Evolutionary conservation across 352 stramenopile genomes (phyloP), one percentile per base, ranked within the genome.

Genomic region (Globisporangium perplexum): DNA sequence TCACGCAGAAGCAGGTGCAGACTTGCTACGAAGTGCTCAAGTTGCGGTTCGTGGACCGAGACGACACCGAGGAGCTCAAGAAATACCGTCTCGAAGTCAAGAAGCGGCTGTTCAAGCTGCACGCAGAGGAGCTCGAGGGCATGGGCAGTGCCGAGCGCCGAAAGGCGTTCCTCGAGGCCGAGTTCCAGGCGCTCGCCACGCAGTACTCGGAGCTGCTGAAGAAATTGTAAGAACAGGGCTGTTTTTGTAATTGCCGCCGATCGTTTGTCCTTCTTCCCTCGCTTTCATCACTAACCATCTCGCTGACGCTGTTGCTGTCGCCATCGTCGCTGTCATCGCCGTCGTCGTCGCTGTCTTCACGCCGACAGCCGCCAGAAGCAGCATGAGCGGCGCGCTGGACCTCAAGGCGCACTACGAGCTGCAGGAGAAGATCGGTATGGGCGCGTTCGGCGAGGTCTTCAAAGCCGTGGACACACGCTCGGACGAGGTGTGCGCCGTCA

Each of bases 381-480:
- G 26, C 18, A 86, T 86, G 69, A 83, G 70, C 48, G 70, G 67
- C 45, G 77, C 46, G 28, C 53, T 86, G 36, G 67, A 83, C 47
- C 61, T 73, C 41, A 79, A 62, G 11, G 35, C 71, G 57, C 76
- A 89, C 64, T 94, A 86, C 51, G 78, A 92, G 61, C 63, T 94
- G 48, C 51, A 88, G 43, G 83, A 90, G 54, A 85, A 87, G 53
- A 88, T 94, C 42, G 84, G 84, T 43, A 77, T 79, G 33, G 84
- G 84, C 20, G 84, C 84, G 28, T 94, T 91, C 46, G 84, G 84
- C 11, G 77, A 94, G 53, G 84, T 94, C 10, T 93, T 72, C 63
- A 89, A 86, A 52, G 83, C 68, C 28, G 48, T 91, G 2, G 72
- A 94, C 64, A 77, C 56, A 26, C 74, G 83, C 53, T 77, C 82